A percentile compares a stretch with the other conserved stretches of the same genome.
Conservation (phyloP, 768 basidiomycete species). For the Kwoniella sp. region DNA sequence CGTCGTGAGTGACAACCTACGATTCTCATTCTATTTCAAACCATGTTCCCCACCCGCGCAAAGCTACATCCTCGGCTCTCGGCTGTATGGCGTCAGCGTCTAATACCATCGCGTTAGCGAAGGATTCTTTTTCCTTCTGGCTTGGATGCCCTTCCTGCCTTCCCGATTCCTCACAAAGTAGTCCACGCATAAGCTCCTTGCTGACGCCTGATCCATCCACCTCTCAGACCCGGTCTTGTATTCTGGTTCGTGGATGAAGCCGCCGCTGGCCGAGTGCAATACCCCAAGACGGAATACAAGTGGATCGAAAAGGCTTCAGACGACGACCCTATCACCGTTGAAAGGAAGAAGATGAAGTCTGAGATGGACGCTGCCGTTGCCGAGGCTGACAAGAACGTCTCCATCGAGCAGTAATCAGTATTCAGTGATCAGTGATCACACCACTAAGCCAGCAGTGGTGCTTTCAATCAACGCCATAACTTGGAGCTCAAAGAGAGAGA, state of each 20-base stretch:
- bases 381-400: constrained; percentile 16
- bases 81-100: neutral
- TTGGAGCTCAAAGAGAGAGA: too few relatives aligned
- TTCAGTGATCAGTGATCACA: too few relatives aligned
- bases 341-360: constrained; percentile 45
- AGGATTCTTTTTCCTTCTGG: too few relatives aligned
- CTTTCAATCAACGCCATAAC: too few relatives aligned
- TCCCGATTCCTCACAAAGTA: neutral
- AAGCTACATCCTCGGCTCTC: too few relatives aligned
- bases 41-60: too few relatives aligned
- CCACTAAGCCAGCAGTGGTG: too few relatives aligned
- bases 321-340: constrained; percentile 40
- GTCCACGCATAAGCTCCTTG: neutral
- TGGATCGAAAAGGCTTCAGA: constrained; percentile 42
- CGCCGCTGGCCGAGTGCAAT: constrained; percentile 61
- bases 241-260: constrained; percentile 95
- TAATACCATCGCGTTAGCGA: neutral
- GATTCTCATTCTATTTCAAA: too few relatives aligned
- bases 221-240: constrained; percentile 70
- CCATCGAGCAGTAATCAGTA: neutral
- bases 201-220: neutral
- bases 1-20: constrained; percentile 50
- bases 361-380: constrained; percentile 51
- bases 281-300: constrained; percentile 46
- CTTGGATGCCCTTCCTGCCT: too few relatives aligned